phyloP scores from a whole-genome alignment of 2,329 filamentous ascomycete genomes.

The Penicillium sp. region DNA sequence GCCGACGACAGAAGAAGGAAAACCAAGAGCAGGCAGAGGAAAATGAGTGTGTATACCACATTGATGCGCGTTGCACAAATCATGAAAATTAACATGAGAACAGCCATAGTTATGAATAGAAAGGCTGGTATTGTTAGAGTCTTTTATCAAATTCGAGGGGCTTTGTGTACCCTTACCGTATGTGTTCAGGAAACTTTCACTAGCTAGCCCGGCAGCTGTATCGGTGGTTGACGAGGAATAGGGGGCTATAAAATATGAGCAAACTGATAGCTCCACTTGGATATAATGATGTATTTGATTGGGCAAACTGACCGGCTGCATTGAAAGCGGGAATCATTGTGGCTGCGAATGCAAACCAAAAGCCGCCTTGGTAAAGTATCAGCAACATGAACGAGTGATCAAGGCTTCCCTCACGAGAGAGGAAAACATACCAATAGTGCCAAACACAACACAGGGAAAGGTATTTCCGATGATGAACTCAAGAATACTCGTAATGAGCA shows the following conservation, averaged over 20 bases:
- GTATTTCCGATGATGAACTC: conserved; percentile 62
- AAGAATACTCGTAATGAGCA: conserved; percentile 54
- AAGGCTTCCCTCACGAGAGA: background rate
- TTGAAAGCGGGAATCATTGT: conserved; percentile 57
- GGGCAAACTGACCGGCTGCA: conserved; percentile 49
- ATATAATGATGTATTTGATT: conserved; percentile 54
- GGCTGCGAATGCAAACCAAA: conserved; percentile 59
- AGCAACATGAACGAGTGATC: background rate
- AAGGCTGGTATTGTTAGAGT: conserved; percentile 42
- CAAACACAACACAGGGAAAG: conserved; percentile 60
- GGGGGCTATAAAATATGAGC: conserved; percentile 17
- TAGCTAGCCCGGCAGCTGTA: conserved; percentile 26
- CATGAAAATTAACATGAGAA: conserved; percentile 67
- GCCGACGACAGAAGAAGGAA: conserved; percentile 62
- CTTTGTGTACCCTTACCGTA: conserved; percentile 16
- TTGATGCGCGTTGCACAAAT: conserved; percentile 72
- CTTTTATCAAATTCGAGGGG: background rate
- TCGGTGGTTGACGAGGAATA: conserved; percentile 29
- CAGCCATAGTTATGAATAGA: conserved; percentile 64
- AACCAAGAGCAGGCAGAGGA: conserved; percentile 59
- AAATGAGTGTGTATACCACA: conserved; percentile 68
- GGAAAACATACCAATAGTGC: conserved; percentile 45
- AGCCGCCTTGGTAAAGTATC: conserved; percentile 37
- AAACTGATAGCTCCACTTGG: conserved; percentile 31
- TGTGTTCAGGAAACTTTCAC: conserved; percentile 26